phyloP scores from a whole-genome alignment of 352 stramenopile species.

The Globisporangium radiosum region DNA sequence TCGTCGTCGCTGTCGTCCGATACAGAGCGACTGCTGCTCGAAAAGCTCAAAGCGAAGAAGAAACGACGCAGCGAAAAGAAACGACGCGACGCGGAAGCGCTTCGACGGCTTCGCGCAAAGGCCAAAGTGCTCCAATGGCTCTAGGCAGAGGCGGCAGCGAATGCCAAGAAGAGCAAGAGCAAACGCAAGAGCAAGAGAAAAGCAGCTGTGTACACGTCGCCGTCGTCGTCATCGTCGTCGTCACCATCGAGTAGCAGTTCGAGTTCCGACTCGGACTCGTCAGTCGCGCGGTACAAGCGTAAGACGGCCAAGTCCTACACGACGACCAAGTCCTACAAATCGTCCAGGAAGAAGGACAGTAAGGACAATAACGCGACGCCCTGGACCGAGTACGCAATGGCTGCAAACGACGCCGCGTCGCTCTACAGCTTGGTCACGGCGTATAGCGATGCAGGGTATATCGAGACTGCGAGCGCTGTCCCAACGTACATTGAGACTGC shows the following conservation, averaged over 20 bases:
- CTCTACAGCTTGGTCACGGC: constrained; percentile 6
- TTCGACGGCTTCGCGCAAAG: too few relatives aligned
- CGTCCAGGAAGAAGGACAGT: neutral
- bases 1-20: constrained; percentile 12
- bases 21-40: constrained; percentile 12
- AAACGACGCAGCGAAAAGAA: constrained; percentile 14
- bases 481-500: too few relatives aligned
- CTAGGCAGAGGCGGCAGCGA: neutral
- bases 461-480: neutral
- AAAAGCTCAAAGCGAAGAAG: constrained; percentile 19
- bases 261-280: constrained; percentile 9
- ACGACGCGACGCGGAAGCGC: neutral
- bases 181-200: neutral
- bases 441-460: neutral
- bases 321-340: constrained; percentile 5
- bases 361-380: constrained; percentile 1
- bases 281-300: neutral
- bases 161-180: neutral
- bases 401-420: constrained; percentile 9
- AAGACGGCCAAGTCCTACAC: constrained; percentile 4
- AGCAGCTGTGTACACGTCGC: neutral
- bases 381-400: constrained; percentile 8
- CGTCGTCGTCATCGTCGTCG: too few relatives aligned
- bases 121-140: too few relatives aligned
- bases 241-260: neutral